Evolutionary conservation across 2,329 filamentous ascomycete species (phyloP).

Genomic region (Trematosphaeria pertusa): DNA sequence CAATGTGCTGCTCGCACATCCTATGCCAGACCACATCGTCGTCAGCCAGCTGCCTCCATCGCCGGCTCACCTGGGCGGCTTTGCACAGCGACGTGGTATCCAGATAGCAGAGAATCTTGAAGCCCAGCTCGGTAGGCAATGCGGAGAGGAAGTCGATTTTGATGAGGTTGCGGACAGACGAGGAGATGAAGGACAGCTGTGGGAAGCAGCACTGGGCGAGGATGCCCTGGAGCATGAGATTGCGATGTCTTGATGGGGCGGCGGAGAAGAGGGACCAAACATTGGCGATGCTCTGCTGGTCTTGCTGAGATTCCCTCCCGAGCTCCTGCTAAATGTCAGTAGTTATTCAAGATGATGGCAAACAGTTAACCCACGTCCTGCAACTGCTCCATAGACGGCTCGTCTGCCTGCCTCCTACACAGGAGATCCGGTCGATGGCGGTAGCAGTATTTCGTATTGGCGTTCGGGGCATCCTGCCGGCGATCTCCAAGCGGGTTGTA

Average conservation of each 20-base stretch:
- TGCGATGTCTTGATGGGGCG: slow-evolving; percentile 89
- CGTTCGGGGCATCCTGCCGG: slow-evolving; percentile 54
- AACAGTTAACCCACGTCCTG: slow-evolving; percentile 70
- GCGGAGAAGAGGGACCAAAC: slow-evolving; percentile 99
- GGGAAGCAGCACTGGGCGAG: slow-evolving; percentile 97
- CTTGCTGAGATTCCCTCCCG: slow-evolving; percentile 78
- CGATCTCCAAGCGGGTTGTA: slow-evolving; percentile 76
- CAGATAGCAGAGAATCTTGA: slow-evolving; percentile 90
- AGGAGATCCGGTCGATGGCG: slow-evolving; percentile 93
- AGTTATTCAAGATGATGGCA: slow-evolving; percentile 4
- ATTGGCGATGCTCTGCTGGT: slow-evolving; percentile 95
- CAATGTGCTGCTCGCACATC: slow-evolving; percentile 98
- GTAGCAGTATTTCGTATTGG: slow-evolving; percentile 93
- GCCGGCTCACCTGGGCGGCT: slow-evolving; percentile 88
- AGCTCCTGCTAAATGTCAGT: slow-evolving; percentile 68
- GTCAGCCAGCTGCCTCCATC: slow-evolving; percentile 90
- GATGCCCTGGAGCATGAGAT: slow-evolving; percentile 95
- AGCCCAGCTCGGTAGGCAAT: slow-evolving; percentile 86
- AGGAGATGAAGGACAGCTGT: slow-evolving; percentile 90
- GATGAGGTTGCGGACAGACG: slow-evolving; percentile 90
- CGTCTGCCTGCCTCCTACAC: slow-evolving; percentile 90
- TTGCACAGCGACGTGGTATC: slow-evolving; percentile 96
- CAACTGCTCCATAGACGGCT: slow-evolving; percentile 93
- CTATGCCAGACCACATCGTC: slow-evolving; percentile 97
- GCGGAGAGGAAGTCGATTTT: slow-evolving; percentile 96